Conservation (phyloP, 768 basidiomycete species). For the Kwoniella mangroviensis region DNA sequence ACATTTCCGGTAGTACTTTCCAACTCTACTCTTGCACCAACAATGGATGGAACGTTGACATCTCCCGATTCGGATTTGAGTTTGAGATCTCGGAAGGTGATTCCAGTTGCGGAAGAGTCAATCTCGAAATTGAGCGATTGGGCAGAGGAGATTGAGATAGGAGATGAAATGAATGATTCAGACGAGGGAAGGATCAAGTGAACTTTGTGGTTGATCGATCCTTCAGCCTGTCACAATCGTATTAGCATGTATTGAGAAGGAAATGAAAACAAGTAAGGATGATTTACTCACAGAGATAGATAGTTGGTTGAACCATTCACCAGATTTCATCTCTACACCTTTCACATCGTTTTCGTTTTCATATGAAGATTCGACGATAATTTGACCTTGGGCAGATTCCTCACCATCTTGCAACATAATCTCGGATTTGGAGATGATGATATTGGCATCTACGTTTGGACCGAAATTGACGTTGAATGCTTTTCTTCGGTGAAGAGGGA, state of each 20-base stretch:
- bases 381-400: not conserved
- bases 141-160: conserved; percentile 23
- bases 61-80: conserved; percentile 30
- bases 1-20: conserved; percentile 28
- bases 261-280: not conserved
- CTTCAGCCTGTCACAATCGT: conserved; percentile 1
- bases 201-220: conserved; percentile 18
- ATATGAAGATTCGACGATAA: conserved; percentile 38
- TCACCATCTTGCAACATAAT: not conserved
- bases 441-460: conserved; percentile 12
- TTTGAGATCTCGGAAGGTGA: conserved; percentile 23
- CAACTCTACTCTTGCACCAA: conserved; percentile 22
- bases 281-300: conserved; percentile 19
- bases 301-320: conserved; percentile 13
- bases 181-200: conserved; percentile 28
- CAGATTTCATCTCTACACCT: conserved; percentile 23
- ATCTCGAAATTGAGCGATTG: conserved; percentile 22
- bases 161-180: conserved; percentile 10
- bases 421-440: conserved; percentile 28
- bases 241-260: not conserved
- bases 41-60: conserved; percentile 23
- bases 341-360: conserved; percentile 8
- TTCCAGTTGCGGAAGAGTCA: conserved; percentile 23
- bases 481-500: conserved; percentile 16
- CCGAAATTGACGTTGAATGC: conserved; percentile 16